Evolutionary conservation across 495 filamentous ascomycete genomes (phyloP).

Genomic region (Tuber brumale): DNA sequence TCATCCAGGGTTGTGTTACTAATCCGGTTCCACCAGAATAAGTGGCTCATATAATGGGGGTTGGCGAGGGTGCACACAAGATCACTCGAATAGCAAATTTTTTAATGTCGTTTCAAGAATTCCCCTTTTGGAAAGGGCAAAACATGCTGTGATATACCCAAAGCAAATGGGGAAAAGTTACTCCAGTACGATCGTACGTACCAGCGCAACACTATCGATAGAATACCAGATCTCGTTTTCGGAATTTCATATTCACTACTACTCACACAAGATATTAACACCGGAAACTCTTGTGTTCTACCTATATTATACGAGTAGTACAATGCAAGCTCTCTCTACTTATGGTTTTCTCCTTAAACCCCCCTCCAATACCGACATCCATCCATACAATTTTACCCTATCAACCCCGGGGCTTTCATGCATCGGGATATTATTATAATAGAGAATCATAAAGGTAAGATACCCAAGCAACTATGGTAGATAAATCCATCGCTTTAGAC

Average conservation of each 20-base stretch:
- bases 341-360: not conserved
- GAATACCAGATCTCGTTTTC: not conserved
- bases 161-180: not conserved
- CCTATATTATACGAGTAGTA: not conserved
- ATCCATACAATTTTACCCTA: not conserved
- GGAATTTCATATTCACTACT: not conserved
- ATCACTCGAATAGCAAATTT: not conserved
- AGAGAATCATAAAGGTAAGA: not conserved
- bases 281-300: not conserved
- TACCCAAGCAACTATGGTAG: not conserved
- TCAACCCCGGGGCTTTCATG: not conserved
- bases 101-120: not conserved
- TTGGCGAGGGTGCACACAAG: not conserved
- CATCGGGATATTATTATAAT: not conserved
- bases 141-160: not conserved
- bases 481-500: not conserved
- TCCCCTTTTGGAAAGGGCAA: not conserved
- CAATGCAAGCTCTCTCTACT: not conserved
- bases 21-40: not conserved
- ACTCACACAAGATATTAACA: not conserved
- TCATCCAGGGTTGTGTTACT: conserved; percentile 6
- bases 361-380: not conserved
- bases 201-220: not conserved
- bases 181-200: not conserved
- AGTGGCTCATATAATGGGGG: not conserved